phyloP scores from a whole-genome alignment of 2,329 filamentous ascomycete genomes.

The Aquanectria penicillioides region DNA sequence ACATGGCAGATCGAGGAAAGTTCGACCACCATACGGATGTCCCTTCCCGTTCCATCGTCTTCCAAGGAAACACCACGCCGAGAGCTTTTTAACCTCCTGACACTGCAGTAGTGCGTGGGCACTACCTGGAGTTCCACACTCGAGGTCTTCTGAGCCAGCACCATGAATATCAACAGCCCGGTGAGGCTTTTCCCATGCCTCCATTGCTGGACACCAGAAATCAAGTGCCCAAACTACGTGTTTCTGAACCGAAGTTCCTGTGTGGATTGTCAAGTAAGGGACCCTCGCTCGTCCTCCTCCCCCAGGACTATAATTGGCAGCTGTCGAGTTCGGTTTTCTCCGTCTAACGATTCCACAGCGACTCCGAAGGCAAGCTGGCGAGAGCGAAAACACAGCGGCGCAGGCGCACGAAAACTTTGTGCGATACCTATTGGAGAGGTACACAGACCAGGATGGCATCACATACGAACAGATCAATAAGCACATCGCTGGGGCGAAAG shows the following conservation, averaged over 20 bases:
- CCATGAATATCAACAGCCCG: conserved; percentile 30
- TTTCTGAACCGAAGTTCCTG: conserved; percentile 37
- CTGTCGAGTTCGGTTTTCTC: not conserved
- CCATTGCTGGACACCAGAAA: conserved; percentile 35
- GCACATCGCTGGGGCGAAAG: conserved; percentile 30
- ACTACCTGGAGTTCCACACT: conserved; percentile 8
- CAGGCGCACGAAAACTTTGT: conserved; percentile 37
- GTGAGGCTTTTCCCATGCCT: conserved; percentile 36
- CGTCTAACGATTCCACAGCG: conserved; percentile 21
- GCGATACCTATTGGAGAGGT: conserved; percentile 39
- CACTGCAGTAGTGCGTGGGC: conserved; percentile 3
- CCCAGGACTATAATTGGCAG: not conserved
- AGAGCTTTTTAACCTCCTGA: conserved; percentile 2
- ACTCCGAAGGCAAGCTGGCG: conserved; percentile 20
- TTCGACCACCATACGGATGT: not conserved
- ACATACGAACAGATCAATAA: conserved; percentile 36
- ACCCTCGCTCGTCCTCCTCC: not conserved
- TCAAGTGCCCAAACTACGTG: conserved; percentile 40
- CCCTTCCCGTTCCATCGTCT: not conserved
- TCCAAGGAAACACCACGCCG: conserved; percentile 12
- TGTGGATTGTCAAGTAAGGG: conserved; percentile 37
- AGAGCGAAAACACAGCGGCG: conserved; percentile 30
- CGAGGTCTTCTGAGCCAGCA: conserved; percentile 14
- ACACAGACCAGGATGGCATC: conserved; percentile 33
- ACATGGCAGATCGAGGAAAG: not conserved